Conservation (phyloP, 768 basidiomycete species). For the Leccinellum rugosiceps region DNA sequence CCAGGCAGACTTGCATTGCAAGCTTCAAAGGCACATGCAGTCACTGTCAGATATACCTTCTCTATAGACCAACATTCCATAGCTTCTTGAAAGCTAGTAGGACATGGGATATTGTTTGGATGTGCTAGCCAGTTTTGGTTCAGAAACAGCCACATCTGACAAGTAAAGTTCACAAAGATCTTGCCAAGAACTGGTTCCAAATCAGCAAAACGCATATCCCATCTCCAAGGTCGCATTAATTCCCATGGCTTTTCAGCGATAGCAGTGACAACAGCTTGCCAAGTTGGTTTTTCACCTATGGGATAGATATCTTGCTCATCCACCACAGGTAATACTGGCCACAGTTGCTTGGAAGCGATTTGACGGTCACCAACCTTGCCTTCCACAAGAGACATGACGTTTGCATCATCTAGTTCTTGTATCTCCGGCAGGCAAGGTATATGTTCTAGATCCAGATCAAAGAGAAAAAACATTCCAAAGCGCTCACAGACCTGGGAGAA, state of each 20-base stretch:
- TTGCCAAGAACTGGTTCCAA: not conserved
- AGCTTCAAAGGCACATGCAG: not conserved
- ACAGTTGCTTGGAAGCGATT: not conserved
- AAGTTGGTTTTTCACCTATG: not conserved
- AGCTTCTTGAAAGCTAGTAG: not conserved
- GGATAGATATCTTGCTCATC: not conserved
- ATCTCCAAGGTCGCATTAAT: not conserved
- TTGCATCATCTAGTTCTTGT: slow-evolving; percentile 1
- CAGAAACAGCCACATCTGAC: slow-evolving; percentile 8
- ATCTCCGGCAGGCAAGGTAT: not conserved
- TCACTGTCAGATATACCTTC: not conserved
- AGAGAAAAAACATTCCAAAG: not conserved
- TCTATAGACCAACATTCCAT: not conserved
- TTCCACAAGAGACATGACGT: not conserved
- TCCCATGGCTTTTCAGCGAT: not conserved
- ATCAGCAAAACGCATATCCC: not conserved
- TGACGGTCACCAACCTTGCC: not conserved
- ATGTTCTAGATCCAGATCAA: not conserved
- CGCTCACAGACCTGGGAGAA: not conserved
- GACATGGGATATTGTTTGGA: not conserved
- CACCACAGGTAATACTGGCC: not conserved
- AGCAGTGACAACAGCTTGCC: not conserved
- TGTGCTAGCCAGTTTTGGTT: not conserved
- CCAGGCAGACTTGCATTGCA: slow-evolving; percentile 4
- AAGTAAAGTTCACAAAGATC: slow-evolving; percentile 1